phyloP scores from a whole-genome alignment of 163 green algal species.

The Chloromonas sp. region DNA sequence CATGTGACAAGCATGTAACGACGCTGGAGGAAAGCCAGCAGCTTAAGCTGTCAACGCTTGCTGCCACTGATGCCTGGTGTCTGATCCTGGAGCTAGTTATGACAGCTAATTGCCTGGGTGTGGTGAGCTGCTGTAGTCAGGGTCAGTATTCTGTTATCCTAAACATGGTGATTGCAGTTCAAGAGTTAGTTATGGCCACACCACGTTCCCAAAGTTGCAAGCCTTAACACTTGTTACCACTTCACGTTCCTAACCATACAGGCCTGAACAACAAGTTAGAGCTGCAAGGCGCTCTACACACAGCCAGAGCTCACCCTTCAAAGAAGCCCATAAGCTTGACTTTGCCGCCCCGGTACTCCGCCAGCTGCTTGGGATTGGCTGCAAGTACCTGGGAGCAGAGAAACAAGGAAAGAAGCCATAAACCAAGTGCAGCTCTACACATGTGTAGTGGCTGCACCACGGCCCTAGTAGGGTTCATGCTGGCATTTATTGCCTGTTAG shows the following conservation, averaged over 20 bases:
- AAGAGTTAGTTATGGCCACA: not conserved
- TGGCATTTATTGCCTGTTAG: too few relatives aligned
- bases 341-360: slow-evolving; percentile 85
- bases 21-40: not conserved
- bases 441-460: not conserved
- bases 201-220: not conserved
- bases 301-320: slow-evolving; percentile 53
- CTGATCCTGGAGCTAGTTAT: not conserved
- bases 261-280: not conserved
- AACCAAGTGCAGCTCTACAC: not conserved
- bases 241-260: not conserved
- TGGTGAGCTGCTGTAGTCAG: not conserved
- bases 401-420: too few relatives aligned
- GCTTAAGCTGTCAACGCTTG: not conserved
- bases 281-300: not conserved
- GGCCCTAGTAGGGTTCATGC: not conserved
- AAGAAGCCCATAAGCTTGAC: slow-evolving; percentile 96
- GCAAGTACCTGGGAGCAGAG: slow-evolving; percentile 49
- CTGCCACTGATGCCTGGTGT: not conserved
- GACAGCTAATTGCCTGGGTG: not conserved
- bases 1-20: too few relatives aligned
- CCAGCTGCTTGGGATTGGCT: slow-evolving; percentile 81
- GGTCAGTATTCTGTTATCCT: not conserved
- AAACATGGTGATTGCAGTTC: too few relatives aligned
- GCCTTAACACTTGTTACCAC: too few relatives aligned